Percentiles rank a stretch among this genome's conserved stretches.
phyloP scores from a whole-genome alignment of 768 basidiomycete species.

The Imleria badia region DNA sequence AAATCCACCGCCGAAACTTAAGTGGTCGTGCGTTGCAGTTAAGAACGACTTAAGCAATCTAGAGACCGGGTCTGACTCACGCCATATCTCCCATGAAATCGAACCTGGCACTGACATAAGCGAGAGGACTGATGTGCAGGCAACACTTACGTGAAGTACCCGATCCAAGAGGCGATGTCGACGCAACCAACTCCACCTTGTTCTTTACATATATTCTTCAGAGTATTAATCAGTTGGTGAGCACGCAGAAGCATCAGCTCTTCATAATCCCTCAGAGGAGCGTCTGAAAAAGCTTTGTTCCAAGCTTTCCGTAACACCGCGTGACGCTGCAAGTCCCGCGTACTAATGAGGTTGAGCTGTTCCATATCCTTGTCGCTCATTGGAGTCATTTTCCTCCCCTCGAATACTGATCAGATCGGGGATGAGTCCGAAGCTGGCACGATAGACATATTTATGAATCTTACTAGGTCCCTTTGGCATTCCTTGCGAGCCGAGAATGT shows the following conservation, averaged over 20 bases:
- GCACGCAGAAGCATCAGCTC: constrained; percentile 24
- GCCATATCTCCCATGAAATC: constrained; percentile 32
- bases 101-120: constrained; percentile 12
- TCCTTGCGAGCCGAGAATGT: constrained; percentile 27
- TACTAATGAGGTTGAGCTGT: constrained; percentile 14
- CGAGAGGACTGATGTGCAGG: background rate
- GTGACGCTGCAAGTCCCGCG: constrained; percentile 23
- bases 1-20: constrained; percentile 40
- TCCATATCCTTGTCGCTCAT: constrained; percentile 11
- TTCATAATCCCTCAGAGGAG: constrained; percentile 29
- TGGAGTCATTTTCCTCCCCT: constrained; percentile 22
- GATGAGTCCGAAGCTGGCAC: constrained; percentile 1
- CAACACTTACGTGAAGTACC: constrained; percentile 22
- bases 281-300: constrained; percentile 31
- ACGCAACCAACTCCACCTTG: constrained; percentile 7
- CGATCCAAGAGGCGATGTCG: constrained; percentile 22
- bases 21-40: background rate
- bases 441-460: constrained; percentile 2
- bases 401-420: constrained; percentile 13
- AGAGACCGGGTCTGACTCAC: constrained; percentile 14
- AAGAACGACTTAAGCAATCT: background rate
- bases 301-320: constrained; percentile 29
- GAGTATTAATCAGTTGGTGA: constrained; percentile 15
- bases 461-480: constrained; percentile 32
- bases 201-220: constrained; percentile 13